These are phyloP conservation scores for Cairneyella variabilis DNA, from an alignment of 495 filamentous ascomycete species.

Conservation along the genomic window DNA sequence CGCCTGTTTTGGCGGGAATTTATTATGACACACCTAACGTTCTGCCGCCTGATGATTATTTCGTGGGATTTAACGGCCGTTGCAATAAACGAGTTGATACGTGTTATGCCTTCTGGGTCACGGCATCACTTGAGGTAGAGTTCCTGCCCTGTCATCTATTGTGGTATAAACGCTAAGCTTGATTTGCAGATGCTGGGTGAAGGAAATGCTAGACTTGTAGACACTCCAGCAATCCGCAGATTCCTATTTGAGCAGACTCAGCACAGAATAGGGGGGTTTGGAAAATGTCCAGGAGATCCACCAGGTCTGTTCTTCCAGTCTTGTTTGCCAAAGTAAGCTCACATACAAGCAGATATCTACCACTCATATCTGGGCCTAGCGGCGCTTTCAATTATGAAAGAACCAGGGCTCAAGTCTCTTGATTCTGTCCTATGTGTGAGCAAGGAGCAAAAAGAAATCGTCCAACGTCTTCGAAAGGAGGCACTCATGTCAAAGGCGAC, in stretches of 20 bases:
- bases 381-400: conserved; percentile 63
- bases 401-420: conserved; percentile 55
- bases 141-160: too few species aligned
- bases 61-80: conserved; percentile 78
- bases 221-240: conserved; percentile 55
- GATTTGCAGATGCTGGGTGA: conserved; percentile 63
- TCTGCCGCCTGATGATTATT: conserved; percentile 28
- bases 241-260: conserved; percentile 90
- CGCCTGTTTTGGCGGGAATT: conserved; percentile 25
- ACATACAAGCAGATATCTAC: conserved; percentile 60
- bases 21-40: conserved; percentile 34
- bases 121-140: conserved; percentile 61
- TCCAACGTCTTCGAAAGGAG: conserved; percentile 27
- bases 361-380: conserved; percentile 88
- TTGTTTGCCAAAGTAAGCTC: conserved; percentile 10
- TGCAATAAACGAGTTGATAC: conserved; percentile 88
- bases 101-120: conserved; percentile 92
- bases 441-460: conserved; percentile 38
- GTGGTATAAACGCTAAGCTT: too few species aligned
- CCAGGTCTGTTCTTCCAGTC: conserved; percentile 41
- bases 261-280: conserved; percentile 86
- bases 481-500: conserved; percentile 7
- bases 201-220: conserved; percentile 50
- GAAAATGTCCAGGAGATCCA: conserved; percentile 72
- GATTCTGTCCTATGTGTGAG: conserved; percentile 70